Conservation (phyloP, 352 stramenopile genomes). For the Paralagenidium karlingii region DNA sequence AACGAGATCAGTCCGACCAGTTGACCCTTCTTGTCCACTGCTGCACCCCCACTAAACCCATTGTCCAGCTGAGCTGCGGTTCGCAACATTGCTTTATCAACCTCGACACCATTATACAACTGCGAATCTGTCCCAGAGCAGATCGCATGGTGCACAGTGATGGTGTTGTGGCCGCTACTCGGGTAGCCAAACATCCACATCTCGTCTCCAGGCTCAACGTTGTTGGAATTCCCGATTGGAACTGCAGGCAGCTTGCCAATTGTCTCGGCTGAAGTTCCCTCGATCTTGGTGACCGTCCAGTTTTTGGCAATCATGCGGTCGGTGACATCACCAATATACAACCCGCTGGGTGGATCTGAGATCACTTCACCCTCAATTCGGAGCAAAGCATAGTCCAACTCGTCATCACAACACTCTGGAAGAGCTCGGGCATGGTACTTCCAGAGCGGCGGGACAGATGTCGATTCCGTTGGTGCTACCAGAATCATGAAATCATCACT, state of each 20-base stretch:
- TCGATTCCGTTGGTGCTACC: slow-evolving; percentile 70
- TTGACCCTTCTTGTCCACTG: slow-evolving; percentile 76
- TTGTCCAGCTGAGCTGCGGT: slow-evolving; percentile 78
- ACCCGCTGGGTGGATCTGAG: slow-evolving; percentile 70
- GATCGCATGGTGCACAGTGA: slow-evolving; percentile 83
- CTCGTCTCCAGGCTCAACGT: slow-evolving; percentile 76
- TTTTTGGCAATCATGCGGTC: slow-evolving; percentile 77
- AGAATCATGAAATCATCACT: slow-evolving; percentile 83
- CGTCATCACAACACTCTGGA: slow-evolving; percentile 73
- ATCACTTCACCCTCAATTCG: slow-evolving; percentile 78
- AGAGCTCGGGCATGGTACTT: slow-evolving; percentile 77
- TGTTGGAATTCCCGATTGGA: slow-evolving; percentile 80
- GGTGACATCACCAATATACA: slow-evolving; percentile 82
- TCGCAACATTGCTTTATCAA: slow-evolving; percentile 79
- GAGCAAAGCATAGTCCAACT: slow-evolving; percentile 71
- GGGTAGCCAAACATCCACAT: slow-evolving; percentile 88
- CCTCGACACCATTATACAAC: slow-evolving; percentile 72
- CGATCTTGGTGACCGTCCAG: slow-evolving; percentile 70
- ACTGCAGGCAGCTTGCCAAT: slow-evolving; percentile 68
- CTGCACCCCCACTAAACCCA: slow-evolving; percentile 71
- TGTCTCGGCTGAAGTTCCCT: slow-evolving; percentile 51
- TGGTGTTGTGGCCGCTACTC: slow-evolving; percentile 81
- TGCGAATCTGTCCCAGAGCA: slow-evolving; percentile 81
- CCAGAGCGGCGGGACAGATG: slow-evolving; percentile 62
- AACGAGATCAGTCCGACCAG: slow-evolving; percentile 81